Conservation (phyloP, 176 grass and related monocot genomes). For the Paspalum notatum region DNA sequence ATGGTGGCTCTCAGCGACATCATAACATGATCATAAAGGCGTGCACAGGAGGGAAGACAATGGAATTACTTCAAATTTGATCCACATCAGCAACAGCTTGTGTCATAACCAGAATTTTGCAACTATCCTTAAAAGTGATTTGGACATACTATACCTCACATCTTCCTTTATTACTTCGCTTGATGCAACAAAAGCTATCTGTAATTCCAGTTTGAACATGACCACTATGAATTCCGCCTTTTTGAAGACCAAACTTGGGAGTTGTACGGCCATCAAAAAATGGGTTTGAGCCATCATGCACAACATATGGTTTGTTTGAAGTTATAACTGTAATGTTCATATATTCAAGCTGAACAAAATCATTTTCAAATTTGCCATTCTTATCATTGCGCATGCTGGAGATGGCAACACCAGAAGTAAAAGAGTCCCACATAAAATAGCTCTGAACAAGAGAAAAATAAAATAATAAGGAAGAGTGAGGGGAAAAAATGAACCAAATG, state of each 20-base stretch:
- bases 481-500: background rate
- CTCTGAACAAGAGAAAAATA: constrained; percentile 54
- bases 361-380: constrained; percentile 58
- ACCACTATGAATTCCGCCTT: constrained; percentile 71
- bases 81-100: background rate
- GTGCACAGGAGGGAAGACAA: background rate
- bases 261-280: constrained; percentile 54
- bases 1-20: background rate
- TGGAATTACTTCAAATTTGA: constrained; percentile 24
- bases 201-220: constrained; percentile 79
- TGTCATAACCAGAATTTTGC: background rate
- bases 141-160: constrained; percentile 62
- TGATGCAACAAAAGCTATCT: constrained; percentile 67
- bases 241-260: constrained; percentile 72
- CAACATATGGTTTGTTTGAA: constrained; percentile 74
- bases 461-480: constrained; percentile 6
- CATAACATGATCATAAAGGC: background rate
- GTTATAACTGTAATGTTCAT: constrained; percentile 84
- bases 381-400: constrained; percentile 69
- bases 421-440: constrained; percentile 95
- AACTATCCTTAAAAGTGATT: constrained; percentile 10
- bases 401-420: constrained; percentile 67
- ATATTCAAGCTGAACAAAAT: constrained; percentile 77
- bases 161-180: constrained; percentile 67
- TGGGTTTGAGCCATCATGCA: constrained; percentile 75